These are phyloP conservation scores for Claviceps fusiformis DNA, from an alignment of 2,329 filamentous ascomycete species.

Conservation along the genomic window DNA sequence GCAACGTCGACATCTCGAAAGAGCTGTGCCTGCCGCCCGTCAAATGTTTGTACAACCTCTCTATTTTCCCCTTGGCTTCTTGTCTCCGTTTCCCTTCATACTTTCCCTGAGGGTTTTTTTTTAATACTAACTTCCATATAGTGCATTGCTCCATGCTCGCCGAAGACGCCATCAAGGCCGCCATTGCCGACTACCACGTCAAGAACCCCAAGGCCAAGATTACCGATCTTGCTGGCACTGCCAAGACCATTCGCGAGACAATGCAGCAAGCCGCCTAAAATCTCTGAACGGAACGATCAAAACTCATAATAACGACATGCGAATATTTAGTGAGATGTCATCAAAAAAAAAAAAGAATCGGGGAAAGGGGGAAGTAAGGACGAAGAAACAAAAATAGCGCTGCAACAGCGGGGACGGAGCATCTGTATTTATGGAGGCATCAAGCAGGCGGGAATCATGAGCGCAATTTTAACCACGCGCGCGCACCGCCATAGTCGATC, in stretches of 20 bases:
- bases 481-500: background rate
- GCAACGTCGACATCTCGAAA: slow-evolving; percentile 97
- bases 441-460: background rate
- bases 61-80: background rate
- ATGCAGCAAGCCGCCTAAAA: slow-evolving; percentile 7
- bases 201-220: slow-evolving; percentile 45
- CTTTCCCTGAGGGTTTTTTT: slow-evolving; percentile 13
- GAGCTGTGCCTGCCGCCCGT: slow-evolving; percentile 83
- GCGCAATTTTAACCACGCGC: background rate
- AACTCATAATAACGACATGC: background rate
- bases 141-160: slow-evolving; percentile 88
- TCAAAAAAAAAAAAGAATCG: background rate
- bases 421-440: background rate
- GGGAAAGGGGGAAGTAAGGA: too few species aligned
- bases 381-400: background rate
- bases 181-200: slow-evolving; percentile 79
- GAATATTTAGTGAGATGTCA: background rate
- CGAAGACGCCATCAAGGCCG: slow-evolving; percentile 83
- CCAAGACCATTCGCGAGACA: slow-evolving; percentile 12
- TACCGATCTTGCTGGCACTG: slow-evolving; percentile 68
- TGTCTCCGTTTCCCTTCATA: background rate
- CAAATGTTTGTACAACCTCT: slow-evolving; percentile 48
- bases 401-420: background rate
- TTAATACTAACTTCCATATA: slow-evolving; percentile 19
- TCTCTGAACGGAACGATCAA: background rate